phyloP scores from a whole-genome alignment of 1,284 basidiomycete genomes.

The Exobasidium cylindrosporum region DNA sequence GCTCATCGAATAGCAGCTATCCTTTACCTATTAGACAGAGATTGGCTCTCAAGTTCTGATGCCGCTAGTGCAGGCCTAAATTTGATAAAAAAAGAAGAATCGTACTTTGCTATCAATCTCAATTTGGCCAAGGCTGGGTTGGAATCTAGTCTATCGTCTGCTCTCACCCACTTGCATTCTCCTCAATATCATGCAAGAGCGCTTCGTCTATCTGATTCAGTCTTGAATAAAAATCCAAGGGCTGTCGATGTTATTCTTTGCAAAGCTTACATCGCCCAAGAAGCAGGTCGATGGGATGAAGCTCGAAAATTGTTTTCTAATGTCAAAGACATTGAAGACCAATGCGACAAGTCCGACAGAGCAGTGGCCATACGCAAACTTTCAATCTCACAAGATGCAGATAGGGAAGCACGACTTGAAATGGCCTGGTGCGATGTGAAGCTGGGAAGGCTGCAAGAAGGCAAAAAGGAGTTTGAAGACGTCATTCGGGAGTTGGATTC shows the following conservation, averaged over 20 bases:
- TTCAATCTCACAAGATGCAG: constrained; percentile 56
- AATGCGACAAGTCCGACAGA: not conserved
- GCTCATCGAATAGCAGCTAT: constrained; percentile 70
- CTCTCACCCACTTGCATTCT: constrained; percentile 79
- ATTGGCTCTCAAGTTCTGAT: constrained; percentile 61
- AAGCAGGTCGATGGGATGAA: constrained; percentile 67
- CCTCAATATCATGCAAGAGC: constrained; percentile 86
- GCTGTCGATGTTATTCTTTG: constrained; percentile 72
- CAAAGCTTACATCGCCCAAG: constrained; percentile 71
- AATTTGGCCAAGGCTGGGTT: constrained; percentile 66
- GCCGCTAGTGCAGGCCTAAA: constrained; percentile 27
- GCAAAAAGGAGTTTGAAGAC: constrained; percentile 63
- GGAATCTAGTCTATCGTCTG: constrained; percentile 67
- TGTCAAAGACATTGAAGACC: constrained; percentile 30
- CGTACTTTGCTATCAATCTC: constrained; percentile 66
- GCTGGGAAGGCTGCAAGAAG: constrained; percentile 61
- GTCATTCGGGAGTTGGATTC: constrained; percentile 65
- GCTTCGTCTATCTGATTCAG: constrained; percentile 68
- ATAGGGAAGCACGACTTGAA: constrained; percentile 76
- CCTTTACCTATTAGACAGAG: constrained; percentile 71
- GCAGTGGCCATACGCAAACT: not conserved
- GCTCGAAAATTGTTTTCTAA: constrained; percentile 66
- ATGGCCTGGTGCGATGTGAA: constrained; percentile 79
- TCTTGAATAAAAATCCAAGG: constrained; percentile 65
- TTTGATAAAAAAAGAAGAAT: constrained; percentile 21